Evolutionary conservation across 129 eudicot genomes (phyloP).

Genomic region (Arctium lappa): DNA sequence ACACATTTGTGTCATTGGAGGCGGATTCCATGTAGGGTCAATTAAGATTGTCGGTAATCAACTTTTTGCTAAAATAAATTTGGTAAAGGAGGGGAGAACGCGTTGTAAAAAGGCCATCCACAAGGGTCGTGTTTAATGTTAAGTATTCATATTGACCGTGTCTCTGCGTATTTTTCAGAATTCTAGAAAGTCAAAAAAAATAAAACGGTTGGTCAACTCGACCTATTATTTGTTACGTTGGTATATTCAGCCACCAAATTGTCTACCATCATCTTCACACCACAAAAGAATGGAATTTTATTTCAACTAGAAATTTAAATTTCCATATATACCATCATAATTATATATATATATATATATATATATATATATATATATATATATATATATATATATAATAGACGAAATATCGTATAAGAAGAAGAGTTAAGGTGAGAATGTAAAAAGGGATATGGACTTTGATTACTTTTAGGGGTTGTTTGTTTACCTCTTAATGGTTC

Average conservation of each 20-base stretch:
- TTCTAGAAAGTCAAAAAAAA: slow-evolving; percentile 10
- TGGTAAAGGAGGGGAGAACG: no score
- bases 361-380: no score
- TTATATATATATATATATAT: neutral
- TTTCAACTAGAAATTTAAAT: neutral
- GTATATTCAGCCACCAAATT: slow-evolving; percentile 17
- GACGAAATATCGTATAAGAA: no score
- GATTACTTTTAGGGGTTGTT: no score
- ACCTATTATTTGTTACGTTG: slow-evolving; percentile 23
- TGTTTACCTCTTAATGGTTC: no score
- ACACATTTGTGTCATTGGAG: no score
- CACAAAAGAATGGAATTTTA: neutral
- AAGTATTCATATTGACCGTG: slow-evolving; percentile 11
- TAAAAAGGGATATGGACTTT: no score
- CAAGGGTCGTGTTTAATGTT: neutral
- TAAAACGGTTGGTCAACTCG: slow-evolving; percentile 4
- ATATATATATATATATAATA: no score
- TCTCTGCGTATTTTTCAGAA: neutral
- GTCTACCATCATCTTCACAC: neutral
- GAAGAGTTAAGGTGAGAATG: no score
- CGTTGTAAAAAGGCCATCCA: neutral
- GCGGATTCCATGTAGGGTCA: no score
- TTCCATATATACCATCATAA: neutral
- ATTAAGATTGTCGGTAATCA: no score
- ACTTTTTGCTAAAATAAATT: no score